Percentiles rank a stretch among this genome's conserved stretches.
Evolutionary conservation across 345 rosid genomes (phyloP).

Genomic region (Hypericum perforatum): DNA sequence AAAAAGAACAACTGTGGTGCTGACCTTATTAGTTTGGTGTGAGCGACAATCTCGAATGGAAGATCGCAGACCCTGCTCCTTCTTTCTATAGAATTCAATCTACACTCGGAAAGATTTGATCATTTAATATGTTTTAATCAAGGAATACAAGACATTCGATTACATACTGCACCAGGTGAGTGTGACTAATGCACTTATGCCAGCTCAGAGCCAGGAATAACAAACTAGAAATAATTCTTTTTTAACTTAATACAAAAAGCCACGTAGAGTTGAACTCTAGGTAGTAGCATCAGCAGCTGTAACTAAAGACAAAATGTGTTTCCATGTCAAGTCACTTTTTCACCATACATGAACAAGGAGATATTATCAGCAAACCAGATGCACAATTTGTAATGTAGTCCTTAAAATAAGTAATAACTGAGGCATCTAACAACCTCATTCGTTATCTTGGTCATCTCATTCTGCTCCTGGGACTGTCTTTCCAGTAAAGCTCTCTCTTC

Average conservation of each 20-base stretch:
- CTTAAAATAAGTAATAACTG: not conserved
- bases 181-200: no score
- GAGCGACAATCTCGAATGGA: slow-evolving; percentile 40
- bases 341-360: no score
- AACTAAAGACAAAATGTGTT: no score
- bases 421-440: slow-evolving; percentile 44
- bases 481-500: slow-evolving; percentile 50
- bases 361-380: not conserved
- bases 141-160: no score
- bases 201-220: no score
- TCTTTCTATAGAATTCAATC: slow-evolving; percentile 46
- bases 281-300: no score
- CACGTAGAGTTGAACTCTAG: no score
- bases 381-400: not conserved
- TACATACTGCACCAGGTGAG: no score
- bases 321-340: no score
- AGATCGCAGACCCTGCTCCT: slow-evolving; percentile 22
- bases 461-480: slow-evolving; percentile 25
- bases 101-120: slow-evolving; percentile 20
- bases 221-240: no score
- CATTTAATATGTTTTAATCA: not conserved
- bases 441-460: slow-evolving; percentile 37
- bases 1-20: slow-evolving; percentile 13
- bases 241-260: no score
- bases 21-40: slow-evolving; percentile 70